These are phyloP conservation scores for Emmonsiellopsis sp. DNA, from an alignment of 2,329 filamentous ascomycete species.

Conservation along the genomic window DNA sequence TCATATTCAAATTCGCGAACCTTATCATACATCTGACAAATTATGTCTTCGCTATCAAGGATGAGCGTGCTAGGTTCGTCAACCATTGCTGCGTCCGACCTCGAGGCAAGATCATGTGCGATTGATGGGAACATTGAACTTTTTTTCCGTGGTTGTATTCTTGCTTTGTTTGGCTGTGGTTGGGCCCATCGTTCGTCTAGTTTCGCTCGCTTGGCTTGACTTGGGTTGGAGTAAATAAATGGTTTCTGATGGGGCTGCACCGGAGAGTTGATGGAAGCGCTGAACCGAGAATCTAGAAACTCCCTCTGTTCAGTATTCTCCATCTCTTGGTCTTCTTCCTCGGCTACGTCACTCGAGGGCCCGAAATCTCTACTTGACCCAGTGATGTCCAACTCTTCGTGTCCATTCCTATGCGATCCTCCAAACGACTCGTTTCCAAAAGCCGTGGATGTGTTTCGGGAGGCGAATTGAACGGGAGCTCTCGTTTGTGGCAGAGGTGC, in stretches of 20 bases:
- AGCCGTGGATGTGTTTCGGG: conserved; percentile 15
- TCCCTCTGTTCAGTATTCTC: background rate
- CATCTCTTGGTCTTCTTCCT: background rate
- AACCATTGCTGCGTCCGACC: conserved; percentile 48
- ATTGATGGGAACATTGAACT: conserved; percentile 60
- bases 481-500: conserved; percentile 19
- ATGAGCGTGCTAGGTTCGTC: conserved; percentile 64
- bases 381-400: background rate
- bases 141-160: conserved; percentile 32
- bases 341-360: background rate
- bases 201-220: conserved; percentile 32
- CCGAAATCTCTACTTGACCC: background rate
- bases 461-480: conserved; percentile 1
- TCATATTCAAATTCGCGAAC: conserved; percentile 23
- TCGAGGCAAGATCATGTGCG: conserved; percentile 58
- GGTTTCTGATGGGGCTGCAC: conserved; percentile 19
- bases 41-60: conserved; percentile 62
- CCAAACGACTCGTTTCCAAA: conserved; percentile 7
- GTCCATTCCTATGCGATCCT: background rate
- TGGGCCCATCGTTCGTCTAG: conserved; percentile 30
- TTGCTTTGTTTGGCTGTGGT: conserved; percentile 24
- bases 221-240: conserved; percentile 33
- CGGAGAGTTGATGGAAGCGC: conserved; percentile 16
- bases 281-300: conserved; percentile 16
- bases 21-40: conserved; percentile 53